phyloP scores from a whole-genome alignment of 257 asterid genomes.

The Rauvolfia tetraphylla region DNA sequence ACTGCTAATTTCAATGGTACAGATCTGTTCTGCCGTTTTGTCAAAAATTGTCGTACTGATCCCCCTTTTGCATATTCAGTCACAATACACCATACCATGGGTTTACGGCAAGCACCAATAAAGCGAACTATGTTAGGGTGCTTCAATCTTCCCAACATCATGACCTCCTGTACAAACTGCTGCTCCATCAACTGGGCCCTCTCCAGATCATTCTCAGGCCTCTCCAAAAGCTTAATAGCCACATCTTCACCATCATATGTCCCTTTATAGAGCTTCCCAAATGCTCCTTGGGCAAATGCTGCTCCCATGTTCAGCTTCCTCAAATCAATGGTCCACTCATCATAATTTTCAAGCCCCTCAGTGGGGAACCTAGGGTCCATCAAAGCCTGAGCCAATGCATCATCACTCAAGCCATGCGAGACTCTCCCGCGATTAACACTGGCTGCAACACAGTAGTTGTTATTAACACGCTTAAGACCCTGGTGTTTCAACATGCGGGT shows the following conservation, averaged over 20 bases:
- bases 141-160: constrained; percentile 86
- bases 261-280: constrained; percentile 92
- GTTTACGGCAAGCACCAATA: constrained; percentile 90
- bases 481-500: constrained; percentile 82
- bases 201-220: constrained; percentile 77
- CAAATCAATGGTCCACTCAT: constrained; percentile 92
- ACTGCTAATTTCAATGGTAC: constrained; percentile 95
- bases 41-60: constrained; percentile 84
- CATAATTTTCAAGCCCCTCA: constrained; percentile 83
- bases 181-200: constrained; percentile 93
- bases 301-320: constrained; percentile 96
- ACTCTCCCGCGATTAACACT: constrained; percentile 70
- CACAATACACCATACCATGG: constrained; percentile 98
- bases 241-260: constrained; percentile 89
- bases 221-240: constrained; percentile 94
- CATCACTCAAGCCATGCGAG: constrained; percentile 69
- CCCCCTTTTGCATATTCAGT: constrained; percentile 99
- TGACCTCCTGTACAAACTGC: constrained; percentile 96
- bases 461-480: constrained; percentile 74
- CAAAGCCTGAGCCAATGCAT: constrained; percentile 89
- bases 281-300: constrained; percentile 98
- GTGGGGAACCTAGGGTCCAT: constrained; percentile 83
- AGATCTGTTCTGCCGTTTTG: constrained; percentile 74
- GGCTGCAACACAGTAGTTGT: constrained; percentile 72
- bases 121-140: constrained; percentile 96